Base-by-base conservation (phyloP, 148 eudicot species). In the Chenopodium berlandieri region DNA sequence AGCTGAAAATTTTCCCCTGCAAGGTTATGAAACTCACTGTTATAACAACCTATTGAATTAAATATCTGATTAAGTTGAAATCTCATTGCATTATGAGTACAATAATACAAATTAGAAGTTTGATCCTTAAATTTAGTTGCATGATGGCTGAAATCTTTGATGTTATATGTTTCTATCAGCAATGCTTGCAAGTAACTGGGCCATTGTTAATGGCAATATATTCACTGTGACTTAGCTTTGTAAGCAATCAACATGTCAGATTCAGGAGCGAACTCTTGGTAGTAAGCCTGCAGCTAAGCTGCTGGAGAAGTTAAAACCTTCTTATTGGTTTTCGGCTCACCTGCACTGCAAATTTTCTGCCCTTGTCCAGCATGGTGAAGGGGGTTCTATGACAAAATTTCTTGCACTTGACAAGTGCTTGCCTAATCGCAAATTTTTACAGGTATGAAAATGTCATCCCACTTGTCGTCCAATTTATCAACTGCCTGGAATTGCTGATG, bases 321-420 rank as follows among this genome's bases (percentile, higher is more conserved):
- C 91, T 10, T 94, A 94, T 79, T 97, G 98, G 99, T 97, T 97
- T 89, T 94, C 98, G 32, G 98, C 99, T 74, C 99, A 97, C 77
- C 76, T 97, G 68, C 99, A 97, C 84, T 94, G 98, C 87, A 94
- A 94, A 88, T 96, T 94, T 87, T 82, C 99, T 81, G 95, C 96
- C 71, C 84, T 91, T 54, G 97, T 90, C 84, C 93, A 91, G 86
- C 99, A 96, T 87, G 95, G 88, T 23, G 91, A 89, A 56, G 86
- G 46, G 78, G 97, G 95, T 40, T 90, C 87, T 48, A 77, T 91
- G 31, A 94, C 98, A 75, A 97, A 91, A 83, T 97, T 97, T 88
- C 98, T 97, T 85, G 98, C 99, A 54, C 99, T 96, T 81, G 99
- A 97, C 85, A 94, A 97, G 87, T 97, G 99, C 84, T 92, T 94